Evolutionary conservation across 1,284 basidiomycete genomes (phyloP).

Genomic region (Puccinia brachypodii): DNA sequence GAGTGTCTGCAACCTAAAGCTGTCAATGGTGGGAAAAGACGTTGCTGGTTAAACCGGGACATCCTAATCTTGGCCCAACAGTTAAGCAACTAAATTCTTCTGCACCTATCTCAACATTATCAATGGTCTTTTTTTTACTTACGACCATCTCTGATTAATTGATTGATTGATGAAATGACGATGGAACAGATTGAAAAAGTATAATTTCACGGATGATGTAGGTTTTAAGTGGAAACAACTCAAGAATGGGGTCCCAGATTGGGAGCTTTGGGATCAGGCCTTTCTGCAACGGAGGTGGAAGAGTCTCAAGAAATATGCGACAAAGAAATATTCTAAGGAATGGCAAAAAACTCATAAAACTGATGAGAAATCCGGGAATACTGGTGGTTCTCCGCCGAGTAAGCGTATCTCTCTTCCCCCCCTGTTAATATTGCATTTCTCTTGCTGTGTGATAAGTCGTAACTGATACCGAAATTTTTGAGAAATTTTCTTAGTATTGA

Average conservation of each 20-base stretch:
- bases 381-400: neutral
- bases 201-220: conserved; percentile 73
- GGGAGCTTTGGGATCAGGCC: conserved; percentile 80
- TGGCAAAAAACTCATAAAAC: neutral
- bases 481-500: neutral
- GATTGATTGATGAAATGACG: neutral
- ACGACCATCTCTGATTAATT: neutral
- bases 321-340: neutral
- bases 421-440: neutral
- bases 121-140: conserved; percentile 16
- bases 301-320: conserved; percentile 65
- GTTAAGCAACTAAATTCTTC: conserved; percentile 59
- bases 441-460: neutral
- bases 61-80: conserved; percentile 75
- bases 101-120: neutral
- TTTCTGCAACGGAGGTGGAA: conserved; percentile 72
- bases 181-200: conserved; percentile 65
- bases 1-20: conserved; percentile 70
- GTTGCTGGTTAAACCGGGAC: conserved; percentile 72
- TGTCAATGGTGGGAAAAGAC: conserved; percentile 68
- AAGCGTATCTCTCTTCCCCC: neutral
- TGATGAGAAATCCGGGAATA: neutral
- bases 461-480: neutral
- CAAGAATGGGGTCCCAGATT: conserved; percentile 67
- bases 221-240: conserved; percentile 73